A percentile compares a stretch with the other conserved stretches of the same genome.
Conservation (phyloP, 2,329 filamentous ascomycete genomes). For the Penicillium sp. region DNA sequence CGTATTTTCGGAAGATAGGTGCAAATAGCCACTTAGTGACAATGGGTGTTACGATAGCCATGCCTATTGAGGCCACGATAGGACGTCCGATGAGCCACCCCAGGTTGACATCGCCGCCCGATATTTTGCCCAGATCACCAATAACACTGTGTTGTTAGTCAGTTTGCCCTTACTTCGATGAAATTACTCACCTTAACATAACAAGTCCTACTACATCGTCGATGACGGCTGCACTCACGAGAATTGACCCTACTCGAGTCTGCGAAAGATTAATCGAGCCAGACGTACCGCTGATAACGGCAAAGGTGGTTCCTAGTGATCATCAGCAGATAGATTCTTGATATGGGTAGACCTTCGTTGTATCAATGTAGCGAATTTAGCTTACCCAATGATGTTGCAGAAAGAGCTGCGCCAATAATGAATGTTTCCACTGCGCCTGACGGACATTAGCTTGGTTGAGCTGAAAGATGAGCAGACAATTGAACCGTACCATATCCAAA, state of each 20-base stretch:
- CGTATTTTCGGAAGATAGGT: slow-evolving; percentile 35
- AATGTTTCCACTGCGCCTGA: slow-evolving; percentile 33
- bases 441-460: slow-evolving; percentile 2
- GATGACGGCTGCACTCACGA: slow-evolving; percentile 48
- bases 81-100: slow-evolving; percentile 41
- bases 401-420: slow-evolving; percentile 31
- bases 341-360: too few species aligned
- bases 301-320: slow-evolving; percentile 28
- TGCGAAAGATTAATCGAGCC: slow-evolving; percentile 42
- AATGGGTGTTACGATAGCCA: slow-evolving; percentile 36
- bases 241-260: slow-evolving; percentile 44
- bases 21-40: slow-evolving; percentile 41
- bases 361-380: background rate
- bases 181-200: slow-evolving; percentile 26
- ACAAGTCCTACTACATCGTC: slow-evolving; percentile 48
- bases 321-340: background rate
- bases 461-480: background rate
- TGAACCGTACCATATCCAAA: slow-evolving; percentile 39
- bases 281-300: slow-evolving; percentile 30
- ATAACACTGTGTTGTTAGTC: slow-evolving; percentile 30
- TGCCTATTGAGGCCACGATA: slow-evolving; percentile 38
- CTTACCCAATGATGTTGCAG: slow-evolving; percentile 31
- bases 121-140: slow-evolving; percentile 27
- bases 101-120: slow-evolving; percentile 25
- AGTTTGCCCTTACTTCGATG: background rate